Base-by-base conservation (phyloP, 1,284 basidiomycete species). In the Trametes hirsuta region DNA sequence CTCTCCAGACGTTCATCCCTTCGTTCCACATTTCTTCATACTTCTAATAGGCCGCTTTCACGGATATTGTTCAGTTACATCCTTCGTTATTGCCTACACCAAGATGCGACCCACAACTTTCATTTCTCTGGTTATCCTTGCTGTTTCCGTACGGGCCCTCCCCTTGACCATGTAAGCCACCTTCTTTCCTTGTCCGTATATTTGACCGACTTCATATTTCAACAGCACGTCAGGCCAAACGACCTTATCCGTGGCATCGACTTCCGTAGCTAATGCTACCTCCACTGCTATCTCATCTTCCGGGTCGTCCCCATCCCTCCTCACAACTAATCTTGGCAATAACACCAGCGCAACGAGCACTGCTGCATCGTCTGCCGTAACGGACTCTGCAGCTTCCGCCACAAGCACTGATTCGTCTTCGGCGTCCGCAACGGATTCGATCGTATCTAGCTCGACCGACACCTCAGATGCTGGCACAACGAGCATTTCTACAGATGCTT, bases 81-180 rank as follows among this genome's bases (percentile, higher is more conserved):
- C 15, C 14, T 55, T 46, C 41, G n/a, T 50, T n/a, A 47, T 46
- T 56, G 35, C 9, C 4, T 10, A 8, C 30, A 30, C 5, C 8
- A 30, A 30, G 30, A 30, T 30, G 30, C 30, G 30, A 30, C 30
- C 30, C 30, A 30, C 30, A 30, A 30, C 44, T 37, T 40, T 59
- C 54, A 30, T 47, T 9, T 18, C 53, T 47, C 36, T 51, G 18
- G 47, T 57, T 18, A 24, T 50, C 22, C 22, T 59, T 3, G 42
- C 46, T 14, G 22, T 53, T n/a, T 44, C 55, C 8, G 40, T 47
- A 10, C 18, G 21, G 37, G 63, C 49, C n/a, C 53, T 58, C 30
- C 65, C 65, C 10, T 39, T 66, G 9, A 45, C 58, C 22, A 53
- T 47, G 49, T 58, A 42, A 22, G 61, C 36, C 4, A 21, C 52